Base-by-base conservation (phyloP, 192 early-diverging fungal species). In the Coemansia sp. region DNA sequence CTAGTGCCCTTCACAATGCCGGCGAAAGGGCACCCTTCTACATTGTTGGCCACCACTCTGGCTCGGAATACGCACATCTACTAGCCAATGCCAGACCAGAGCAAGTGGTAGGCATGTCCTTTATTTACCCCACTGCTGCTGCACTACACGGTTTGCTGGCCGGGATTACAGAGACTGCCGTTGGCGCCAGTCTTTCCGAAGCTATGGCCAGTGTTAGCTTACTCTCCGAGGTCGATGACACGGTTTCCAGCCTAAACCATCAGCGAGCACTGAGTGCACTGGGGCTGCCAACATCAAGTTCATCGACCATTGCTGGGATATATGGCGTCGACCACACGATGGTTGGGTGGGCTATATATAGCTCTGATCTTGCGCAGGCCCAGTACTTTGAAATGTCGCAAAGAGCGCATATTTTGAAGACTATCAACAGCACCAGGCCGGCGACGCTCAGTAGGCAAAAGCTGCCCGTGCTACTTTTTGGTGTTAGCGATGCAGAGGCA, bases 21-120 rank as follows among this genome's bases (percentile, higher is more conserved):
- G 65, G 65, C 9, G 74, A 70, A 32, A 53, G 35, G 6, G 66
- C 57, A 8, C 74, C 74, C 0, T 76, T 70, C n/a, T 76, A 76
- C 19, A 38, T 76, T 15, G 58, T 76, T 9, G 74, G 74, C 0
- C 68, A 70, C 21, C 60, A 62, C 10, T 76, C 74, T 1, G 74
- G 74, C 22, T 66, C 74, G 3, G 74, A 76, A 18, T 63, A 70
- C 29, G 63, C 74, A 0, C 59, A 67, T 6, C 8, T 76, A 17
- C 63, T 76, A 41, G 26, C 54, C 35, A 50, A 62, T 8, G 53
- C 58, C n/a, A 64, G 67, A 8, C 18, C 18, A 2, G 60, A 18
- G 3, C 29, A 52, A 4, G 59, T 70, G 1, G 60, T 67, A 37
- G 74, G 74, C 1, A 70, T 76, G 74, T 41, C 74, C 0, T 46